Conservation (phyloP, 2,329 filamentous ascomycete genomes). For the Cladosporium sp. region DNA sequence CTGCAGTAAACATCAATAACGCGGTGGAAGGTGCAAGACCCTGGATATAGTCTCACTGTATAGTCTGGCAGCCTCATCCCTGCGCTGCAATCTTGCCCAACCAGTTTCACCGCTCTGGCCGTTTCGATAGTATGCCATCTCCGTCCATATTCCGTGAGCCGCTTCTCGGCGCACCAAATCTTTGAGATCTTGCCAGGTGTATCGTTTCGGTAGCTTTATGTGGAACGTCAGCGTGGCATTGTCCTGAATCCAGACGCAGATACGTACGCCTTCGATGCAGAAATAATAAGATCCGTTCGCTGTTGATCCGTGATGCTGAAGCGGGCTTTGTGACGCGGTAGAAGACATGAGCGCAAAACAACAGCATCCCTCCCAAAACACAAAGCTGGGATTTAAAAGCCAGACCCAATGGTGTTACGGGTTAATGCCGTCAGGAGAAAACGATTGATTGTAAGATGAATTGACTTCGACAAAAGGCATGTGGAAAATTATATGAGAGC, state of each 20-base stretch:
- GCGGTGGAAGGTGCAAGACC: neutral
- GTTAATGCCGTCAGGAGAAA: too few relatives aligned
- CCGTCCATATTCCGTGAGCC: constrained; percentile 26
- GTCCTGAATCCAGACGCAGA: neutral
- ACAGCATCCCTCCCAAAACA: neutral
- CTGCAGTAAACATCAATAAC: constrained; percentile 16
- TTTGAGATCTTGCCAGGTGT: constrained; percentile 30
- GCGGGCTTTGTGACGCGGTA: neutral
- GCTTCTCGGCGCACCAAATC: constrained; percentile 24
- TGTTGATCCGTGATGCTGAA: constrained; percentile 1
- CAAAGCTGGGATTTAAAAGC: neutral
- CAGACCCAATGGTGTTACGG: neutral
- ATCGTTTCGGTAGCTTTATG: constrained; percentile 22
- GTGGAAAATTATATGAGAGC: too few relatives aligned
- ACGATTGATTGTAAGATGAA: too few relatives aligned
- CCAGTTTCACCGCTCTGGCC: constrained; percentile 18
- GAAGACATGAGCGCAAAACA: constrained; percentile 1
- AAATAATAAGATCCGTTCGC: constrained; percentile 7
- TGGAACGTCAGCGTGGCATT: neutral
- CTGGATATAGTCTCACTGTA: constrained; percentile 18
- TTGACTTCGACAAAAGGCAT: too few relatives aligned
- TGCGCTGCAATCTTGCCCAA: constrained; percentile 19
- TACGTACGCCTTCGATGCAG: constrained; percentile 8
- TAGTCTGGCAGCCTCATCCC: constrained; percentile 22
- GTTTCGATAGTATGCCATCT: constrained; percentile 20